phyloP scores from a whole-genome alignment of 805 yeast genomes.

The Pichia scutulata region DNA sequence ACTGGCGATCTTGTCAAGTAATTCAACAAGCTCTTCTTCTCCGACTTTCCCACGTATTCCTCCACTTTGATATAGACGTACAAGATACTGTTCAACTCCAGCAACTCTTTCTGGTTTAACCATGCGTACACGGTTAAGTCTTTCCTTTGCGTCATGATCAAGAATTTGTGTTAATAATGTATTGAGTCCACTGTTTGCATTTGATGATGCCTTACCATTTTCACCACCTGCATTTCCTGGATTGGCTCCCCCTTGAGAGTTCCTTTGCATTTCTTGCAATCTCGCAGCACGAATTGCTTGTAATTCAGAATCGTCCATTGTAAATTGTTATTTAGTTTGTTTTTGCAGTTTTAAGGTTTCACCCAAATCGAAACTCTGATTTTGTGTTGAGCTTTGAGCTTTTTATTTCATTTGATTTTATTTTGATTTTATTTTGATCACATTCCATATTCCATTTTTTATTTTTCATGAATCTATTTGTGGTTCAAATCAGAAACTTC shows the following conservation, averaged over 20 bases:
- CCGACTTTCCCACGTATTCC: constrained; percentile 64
- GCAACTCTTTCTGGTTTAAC: constrained; percentile 89
- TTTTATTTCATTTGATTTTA: no score
- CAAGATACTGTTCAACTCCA: constrained; percentile 75
- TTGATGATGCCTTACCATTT: neutral
- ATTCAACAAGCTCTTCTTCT: constrained; percentile 76
- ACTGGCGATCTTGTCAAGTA: constrained; percentile 74
- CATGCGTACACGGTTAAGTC: constrained; percentile 76
- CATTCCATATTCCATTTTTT: no score
- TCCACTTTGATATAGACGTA: constrained; percentile 68
- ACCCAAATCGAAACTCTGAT: no score
- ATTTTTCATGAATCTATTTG: no score
- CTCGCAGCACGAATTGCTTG: constrained; percentile 92
- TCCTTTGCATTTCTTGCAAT: constrained; percentile 68
- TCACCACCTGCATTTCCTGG: constrained; percentile 4
- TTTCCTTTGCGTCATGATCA: constrained; percentile 78
- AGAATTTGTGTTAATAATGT: constrained; percentile 57
- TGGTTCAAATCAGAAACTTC: no score
- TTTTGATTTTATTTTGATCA: no score
- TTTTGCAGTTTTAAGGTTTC: no score
- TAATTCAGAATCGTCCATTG: constrained; percentile 81
- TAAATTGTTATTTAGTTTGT: neutral
- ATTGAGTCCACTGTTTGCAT: constrained; percentile 14
- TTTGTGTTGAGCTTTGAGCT: no score
- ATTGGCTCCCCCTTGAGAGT: constrained; percentile 30